Evolutionary conservation across 192 early-diverging fungal species (phyloP).

Genomic region (Pecoramyces ruminantium): DNA sequence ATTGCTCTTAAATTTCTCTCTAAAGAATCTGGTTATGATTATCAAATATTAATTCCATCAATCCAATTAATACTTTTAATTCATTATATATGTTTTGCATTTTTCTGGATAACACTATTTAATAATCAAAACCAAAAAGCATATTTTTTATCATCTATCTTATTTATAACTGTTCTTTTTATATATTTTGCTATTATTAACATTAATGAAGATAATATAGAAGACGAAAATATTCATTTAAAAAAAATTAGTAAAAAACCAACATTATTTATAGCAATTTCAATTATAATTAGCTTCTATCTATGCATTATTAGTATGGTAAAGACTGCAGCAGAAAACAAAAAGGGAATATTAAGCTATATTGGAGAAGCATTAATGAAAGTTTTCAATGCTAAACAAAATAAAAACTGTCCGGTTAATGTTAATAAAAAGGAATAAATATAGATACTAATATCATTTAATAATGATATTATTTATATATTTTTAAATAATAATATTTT

Average conservation of each 20-base stretch:
- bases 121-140: neutral
- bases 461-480: too few species aligned
- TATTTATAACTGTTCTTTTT: neutral
- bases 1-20: neutral
- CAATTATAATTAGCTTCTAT: neutral
- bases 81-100: neutral
- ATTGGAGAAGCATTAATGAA: neutral
- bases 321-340: neutral
- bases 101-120: neutral
- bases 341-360: neutral
- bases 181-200: neutral
- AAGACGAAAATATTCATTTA: neutral
- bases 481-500: too few species aligned
- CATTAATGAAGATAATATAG: neutral
- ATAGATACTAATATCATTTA: too few species aligned
- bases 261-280: neutral
- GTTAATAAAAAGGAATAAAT: too few species aligned
- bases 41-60: neutral
- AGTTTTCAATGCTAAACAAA: neutral
- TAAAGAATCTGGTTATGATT: neutral
- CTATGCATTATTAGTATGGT: neutral
- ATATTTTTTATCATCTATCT: neutral
- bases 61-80: neutral
- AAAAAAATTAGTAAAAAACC: neutral
- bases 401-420: neutral